Evolutionary conservation across 768 basidiomycete genomes (phyloP).

Genomic region (Ramaria sp.): DNA sequence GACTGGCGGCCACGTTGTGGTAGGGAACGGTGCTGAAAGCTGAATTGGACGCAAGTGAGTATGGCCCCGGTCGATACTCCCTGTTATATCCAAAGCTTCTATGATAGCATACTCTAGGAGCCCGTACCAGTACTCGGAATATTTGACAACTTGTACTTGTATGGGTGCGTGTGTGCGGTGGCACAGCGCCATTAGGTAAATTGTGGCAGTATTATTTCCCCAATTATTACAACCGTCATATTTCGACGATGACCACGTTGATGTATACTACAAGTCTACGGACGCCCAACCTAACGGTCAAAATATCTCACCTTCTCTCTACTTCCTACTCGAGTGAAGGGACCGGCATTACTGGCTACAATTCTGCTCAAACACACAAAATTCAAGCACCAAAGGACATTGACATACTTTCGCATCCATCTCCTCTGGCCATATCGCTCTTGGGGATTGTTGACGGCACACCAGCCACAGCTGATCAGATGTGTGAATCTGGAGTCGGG

Average conservation of each 20-base stretch:
- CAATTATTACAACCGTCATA: no score
- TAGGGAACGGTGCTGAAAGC: neutral
- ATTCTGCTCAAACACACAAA: neutral
- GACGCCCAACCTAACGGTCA: neutral
- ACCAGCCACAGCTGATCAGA: neutral
- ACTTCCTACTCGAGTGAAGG: neutral
- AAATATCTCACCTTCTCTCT: neutral
- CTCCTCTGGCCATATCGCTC: neutral
- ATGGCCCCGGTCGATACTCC: no score
- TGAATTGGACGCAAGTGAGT: no score
- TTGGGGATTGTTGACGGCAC: slow-evolving; percentile 3
- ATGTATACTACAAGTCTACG: neutral
- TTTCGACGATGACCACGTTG: neutral
- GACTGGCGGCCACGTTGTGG: slow-evolving; percentile 40
- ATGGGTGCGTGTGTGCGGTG: no score
- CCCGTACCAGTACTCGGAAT: no score
- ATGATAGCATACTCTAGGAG: no score
- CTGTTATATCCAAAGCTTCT: no score
- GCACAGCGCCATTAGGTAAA: no score
- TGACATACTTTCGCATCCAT: neutral
- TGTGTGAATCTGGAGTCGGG: slow-evolving; percentile 1
- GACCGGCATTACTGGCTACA: neutral
- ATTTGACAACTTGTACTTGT: no score
- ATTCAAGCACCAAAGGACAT: neutral
- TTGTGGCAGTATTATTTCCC: no score